These are phyloP conservation scores for Rauvolfia tetraphylla DNA, from an alignment of 257 asterid species.

Conservation along the genomic window DNA sequence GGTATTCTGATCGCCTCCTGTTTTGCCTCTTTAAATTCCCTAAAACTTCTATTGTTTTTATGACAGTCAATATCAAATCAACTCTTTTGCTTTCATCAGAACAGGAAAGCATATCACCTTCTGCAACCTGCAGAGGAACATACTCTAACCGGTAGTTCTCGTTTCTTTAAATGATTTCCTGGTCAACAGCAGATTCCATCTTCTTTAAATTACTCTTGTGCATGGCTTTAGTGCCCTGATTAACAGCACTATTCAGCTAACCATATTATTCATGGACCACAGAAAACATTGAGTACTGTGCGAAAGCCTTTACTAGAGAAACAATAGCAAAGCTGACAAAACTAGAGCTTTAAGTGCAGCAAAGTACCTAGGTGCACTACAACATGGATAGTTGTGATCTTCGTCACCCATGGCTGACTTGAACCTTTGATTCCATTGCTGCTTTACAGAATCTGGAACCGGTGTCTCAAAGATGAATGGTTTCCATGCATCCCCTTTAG, in stretches of 20 bases:
- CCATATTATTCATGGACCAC: background rate
- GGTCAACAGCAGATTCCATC: too few species aligned
- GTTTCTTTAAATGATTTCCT: background rate
- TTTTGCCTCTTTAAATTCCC: background rate
- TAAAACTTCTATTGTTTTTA: background rate
- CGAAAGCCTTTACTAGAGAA: background rate
- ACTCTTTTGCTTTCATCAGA: background rate
- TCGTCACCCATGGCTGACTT: constrained; percentile 38
- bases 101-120: background rate
- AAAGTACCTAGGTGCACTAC: constrained; percentile 29
- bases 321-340: background rate
- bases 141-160: background rate
- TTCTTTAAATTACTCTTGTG: too few species aligned
- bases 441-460: constrained; percentile 55
- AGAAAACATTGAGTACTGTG: background rate
- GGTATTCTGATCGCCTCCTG: background rate
- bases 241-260: background rate
- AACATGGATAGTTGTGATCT: background rate
- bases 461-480: constrained; percentile 43
- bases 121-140: background rate
- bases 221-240: too few species aligned
- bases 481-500: constrained; percentile 60
- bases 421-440: constrained; percentile 67
- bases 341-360: background rate
- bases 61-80: background rate